Conservation (phyloP, 1,139 yeast species). For the Geotrichum bryndzae region DNA sequence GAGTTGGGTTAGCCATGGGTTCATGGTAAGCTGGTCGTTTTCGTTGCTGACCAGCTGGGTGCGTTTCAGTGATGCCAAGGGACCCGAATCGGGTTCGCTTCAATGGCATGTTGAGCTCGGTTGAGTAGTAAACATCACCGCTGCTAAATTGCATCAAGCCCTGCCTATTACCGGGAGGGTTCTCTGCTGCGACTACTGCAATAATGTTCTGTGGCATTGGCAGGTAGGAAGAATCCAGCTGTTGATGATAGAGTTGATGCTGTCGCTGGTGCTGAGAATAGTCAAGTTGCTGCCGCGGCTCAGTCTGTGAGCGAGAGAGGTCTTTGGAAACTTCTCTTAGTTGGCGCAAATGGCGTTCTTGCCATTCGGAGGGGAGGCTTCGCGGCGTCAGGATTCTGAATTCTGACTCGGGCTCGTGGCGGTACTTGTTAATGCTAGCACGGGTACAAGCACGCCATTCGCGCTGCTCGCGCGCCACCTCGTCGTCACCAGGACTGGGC, state of each 20-base stretch:
- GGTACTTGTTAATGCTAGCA: slow-evolving; percentile 18
- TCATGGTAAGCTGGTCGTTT: background rate
- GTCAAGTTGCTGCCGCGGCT: background rate
- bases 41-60: background rate
- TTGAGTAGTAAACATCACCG: slow-evolving; percentile 11
- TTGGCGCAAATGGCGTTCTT: background rate
- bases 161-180: background rate
- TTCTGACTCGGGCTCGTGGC: slow-evolving; percentile 20
- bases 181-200: background rate
- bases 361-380: slow-evolving; percentile 8
- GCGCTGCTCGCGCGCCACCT: slow-evolving; percentile 20
- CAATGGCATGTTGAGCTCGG: slow-evolving; percentile 13
- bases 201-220: background rate
- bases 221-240: background rate
- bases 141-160: slow-evolving; percentile 3
- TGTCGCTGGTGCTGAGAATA: background rate
- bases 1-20: background rate
- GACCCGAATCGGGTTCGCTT: background rate
- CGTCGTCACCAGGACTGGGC: background rate
- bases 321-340: background rate
- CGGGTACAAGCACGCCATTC: slow-evolving; percentile 20
- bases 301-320: background rate
- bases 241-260: background rate
- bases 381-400: background rate
- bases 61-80: background rate